Conservation (phyloP, 2,329 filamentous ascomycete genomes). For the Setomelanomma holmii region DNA sequence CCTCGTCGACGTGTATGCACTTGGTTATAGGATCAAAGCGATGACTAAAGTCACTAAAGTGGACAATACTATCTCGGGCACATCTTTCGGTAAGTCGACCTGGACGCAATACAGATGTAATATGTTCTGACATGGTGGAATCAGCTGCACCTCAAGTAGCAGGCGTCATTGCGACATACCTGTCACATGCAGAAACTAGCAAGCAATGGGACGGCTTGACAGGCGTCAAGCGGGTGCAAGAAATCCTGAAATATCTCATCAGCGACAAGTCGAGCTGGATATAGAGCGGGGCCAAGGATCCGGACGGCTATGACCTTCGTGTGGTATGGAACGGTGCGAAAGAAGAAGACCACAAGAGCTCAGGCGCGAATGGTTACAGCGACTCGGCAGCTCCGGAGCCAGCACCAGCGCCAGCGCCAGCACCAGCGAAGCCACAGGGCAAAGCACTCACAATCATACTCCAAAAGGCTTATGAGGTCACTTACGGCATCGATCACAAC, state of each 20-base stretch:
- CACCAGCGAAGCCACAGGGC: background rate
- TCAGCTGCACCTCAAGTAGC: constrained; percentile 1
- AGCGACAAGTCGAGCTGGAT: constrained; percentile 1
- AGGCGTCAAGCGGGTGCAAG: background rate
- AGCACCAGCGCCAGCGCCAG: background rate
- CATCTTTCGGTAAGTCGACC: background rate
- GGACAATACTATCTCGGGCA: background rate
- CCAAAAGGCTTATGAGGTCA: background rate
- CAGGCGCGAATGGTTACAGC: background rate
- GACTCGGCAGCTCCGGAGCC: background rate
- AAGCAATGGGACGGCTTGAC: background rate
- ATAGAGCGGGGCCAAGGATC: background rate
- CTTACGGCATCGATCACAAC: background rate
- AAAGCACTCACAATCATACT: background rate
- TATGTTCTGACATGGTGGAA: background rate
- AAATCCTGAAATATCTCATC: background rate
- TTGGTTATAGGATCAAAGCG: background rate
- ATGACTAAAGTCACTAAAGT: background rate
- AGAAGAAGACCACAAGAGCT: constrained; percentile 1
- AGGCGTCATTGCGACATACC: constrained; percentile 1
- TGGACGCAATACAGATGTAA: background rate
- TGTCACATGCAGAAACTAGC: background rate
- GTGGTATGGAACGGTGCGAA: constrained; percentile 1
- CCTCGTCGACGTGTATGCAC: background rate
- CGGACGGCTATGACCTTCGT: background rate